A percentile compares a stretch with the other conserved stretches of the same genome.
phyloP scores from a whole-genome alignment of 352 stramenopile genomes.

The Pythium oligandrum region DNA sequence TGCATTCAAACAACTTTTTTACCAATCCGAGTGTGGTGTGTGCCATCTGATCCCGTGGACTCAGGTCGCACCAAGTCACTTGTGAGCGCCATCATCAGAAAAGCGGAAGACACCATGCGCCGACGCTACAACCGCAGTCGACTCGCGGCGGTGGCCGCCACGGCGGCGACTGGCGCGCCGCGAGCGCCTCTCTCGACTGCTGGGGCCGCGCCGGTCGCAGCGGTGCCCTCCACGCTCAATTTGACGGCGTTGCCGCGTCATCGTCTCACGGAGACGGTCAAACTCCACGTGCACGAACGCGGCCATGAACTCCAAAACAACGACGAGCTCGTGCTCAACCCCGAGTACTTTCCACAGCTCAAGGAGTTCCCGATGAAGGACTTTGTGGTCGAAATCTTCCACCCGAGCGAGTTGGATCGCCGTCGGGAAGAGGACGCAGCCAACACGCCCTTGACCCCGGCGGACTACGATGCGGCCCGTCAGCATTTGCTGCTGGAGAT shows the following conservation, averaged over 20 bases:
- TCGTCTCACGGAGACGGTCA: constrained; percentile 29
- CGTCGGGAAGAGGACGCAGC: constrained; percentile 24
- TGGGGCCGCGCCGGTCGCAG: background rate
- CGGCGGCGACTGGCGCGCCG: background rate
- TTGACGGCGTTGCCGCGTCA: background rate
- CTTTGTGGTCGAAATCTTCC: constrained; percentile 82
- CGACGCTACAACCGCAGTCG: constrained; percentile 21
- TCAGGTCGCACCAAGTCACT: too few species aligned
- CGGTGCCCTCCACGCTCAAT: background rate
- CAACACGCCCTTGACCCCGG: constrained; percentile 15
- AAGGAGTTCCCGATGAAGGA: constrained; percentile 60
- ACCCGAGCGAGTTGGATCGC: constrained; percentile 31
- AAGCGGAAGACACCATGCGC: constrained; percentile 5
- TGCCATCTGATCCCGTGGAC: too few species aligned
- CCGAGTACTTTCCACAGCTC: constrained; percentile 73
- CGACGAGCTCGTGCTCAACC: constrained; percentile 79
- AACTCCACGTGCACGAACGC: constrained; percentile 61
- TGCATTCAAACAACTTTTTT: too few species aligned
- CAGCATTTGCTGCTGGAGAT: constrained; percentile 79
- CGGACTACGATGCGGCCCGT: constrained; percentile 22
- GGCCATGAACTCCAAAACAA: constrained; percentile 78
- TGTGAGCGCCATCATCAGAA: too few species aligned
- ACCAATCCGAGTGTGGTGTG: too few species aligned
- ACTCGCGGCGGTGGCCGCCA: background rate
- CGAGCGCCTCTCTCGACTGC: background rate